Conservation (phyloP, 768 basidiomycete genomes). For the Termitomyces titanicus region DNA sequence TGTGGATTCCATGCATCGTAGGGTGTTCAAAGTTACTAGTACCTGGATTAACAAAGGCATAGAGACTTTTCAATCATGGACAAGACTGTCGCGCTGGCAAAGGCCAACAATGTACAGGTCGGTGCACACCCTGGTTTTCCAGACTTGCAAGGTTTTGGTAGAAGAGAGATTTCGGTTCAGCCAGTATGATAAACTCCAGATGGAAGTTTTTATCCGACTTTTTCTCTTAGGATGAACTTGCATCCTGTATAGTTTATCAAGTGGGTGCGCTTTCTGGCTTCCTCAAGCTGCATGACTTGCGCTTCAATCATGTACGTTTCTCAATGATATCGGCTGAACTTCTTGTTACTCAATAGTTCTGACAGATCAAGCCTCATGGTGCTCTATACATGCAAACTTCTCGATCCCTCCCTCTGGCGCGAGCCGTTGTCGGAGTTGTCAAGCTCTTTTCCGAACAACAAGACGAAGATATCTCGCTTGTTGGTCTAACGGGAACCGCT, state of each 20-base stretch:
- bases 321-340: conserved; percentile 9
- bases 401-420: conserved; percentile 50
- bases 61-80: conserved; percentile 68
- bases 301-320: conserved; percentile 47
- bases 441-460: conserved; percentile 39
- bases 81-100: conserved; percentile 55
- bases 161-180: conserved; percentile 60
- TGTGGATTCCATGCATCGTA: conserved; percentile 70
- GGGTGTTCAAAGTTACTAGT: background rate
- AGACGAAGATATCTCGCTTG: conserved; percentile 43
- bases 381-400: conserved; percentile 59
- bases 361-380: conserved; percentile 58
- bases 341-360: background rate
- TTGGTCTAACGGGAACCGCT: conserved; percentile 61
- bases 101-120: conserved; percentile 49
- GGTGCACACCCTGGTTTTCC: conserved; percentile 68
- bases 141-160: conserved; percentile 62
- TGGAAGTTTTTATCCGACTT: background rate
- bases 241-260: conserved; percentile 59
- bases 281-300: conserved; percentile 46
- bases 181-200: conserved; percentile 34
- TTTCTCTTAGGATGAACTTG: conserved; percentile 44
- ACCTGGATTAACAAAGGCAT: background rate
- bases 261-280: conserved; percentile 64
- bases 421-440: conserved; percentile 49